Percentiles rank a stretch among this genome's conserved stretches.
Conservation (phyloP, 441 rosid genomes). For the Capsella rubella region DNA sequence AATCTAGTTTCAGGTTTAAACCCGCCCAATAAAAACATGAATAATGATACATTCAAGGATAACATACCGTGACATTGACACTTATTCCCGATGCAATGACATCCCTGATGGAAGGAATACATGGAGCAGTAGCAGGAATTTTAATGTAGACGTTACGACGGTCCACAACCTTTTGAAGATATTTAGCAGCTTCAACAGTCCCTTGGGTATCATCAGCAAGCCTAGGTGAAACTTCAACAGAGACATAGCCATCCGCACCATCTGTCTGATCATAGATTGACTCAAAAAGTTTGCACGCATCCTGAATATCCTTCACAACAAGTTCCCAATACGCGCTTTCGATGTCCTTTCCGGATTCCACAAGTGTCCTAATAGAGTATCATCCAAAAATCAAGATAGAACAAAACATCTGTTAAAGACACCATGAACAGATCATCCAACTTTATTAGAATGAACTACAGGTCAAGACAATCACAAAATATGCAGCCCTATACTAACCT, state of each 20-base stretch:
- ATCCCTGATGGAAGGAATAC: conserved; percentile 94
- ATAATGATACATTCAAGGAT: neutral
- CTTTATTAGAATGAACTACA: neutral
- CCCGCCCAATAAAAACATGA: neutral
- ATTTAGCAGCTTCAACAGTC: conserved; percentile 91
- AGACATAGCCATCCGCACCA: conserved; percentile 94
- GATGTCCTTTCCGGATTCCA: conserved; percentile 89
- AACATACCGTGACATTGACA: conserved; percentile 95
- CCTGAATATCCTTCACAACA: conserved; percentile 97
- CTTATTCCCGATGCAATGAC: conserved; percentile 90
- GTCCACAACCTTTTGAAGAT: conserved; percentile 84
- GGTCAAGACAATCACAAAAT: neutral
- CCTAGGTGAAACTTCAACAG: conserved; percentile 95
- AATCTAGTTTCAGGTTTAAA: neutral
- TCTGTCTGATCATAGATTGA: conserved; percentile 87
- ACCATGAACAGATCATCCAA: neutral
- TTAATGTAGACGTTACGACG: conserved; percentile 92
- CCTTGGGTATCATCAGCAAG: conserved; percentile 90
- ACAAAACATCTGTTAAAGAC: neutral
- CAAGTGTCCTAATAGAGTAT: conserved; percentile 68
- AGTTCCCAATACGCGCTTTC: conserved; percentile 96
- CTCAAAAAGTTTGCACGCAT: conserved; percentile 97
- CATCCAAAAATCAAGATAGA: conserved; percentile 27
- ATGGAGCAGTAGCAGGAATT: conserved; percentile 97
- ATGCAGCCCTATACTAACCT: conserved; percentile 45